phyloP scores from a whole-genome alignment of 306 rosid genomes.

The Sicyos baderoa region DNA sequence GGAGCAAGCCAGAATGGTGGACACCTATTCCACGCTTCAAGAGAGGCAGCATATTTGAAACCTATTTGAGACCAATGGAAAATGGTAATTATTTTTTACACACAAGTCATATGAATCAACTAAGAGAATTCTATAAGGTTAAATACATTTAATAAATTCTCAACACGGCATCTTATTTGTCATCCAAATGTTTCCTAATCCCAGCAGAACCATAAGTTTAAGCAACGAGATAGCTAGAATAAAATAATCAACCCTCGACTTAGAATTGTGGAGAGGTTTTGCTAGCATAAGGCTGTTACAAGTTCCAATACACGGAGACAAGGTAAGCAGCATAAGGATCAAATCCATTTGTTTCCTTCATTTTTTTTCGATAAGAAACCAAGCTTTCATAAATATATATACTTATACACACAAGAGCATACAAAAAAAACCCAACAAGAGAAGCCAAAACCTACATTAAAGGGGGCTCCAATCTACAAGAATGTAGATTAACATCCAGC shows the following conservation, averaged over 20 bases:
- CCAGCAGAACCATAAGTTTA: background rate
- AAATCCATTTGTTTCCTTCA: background rate
- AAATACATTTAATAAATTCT: background rate
- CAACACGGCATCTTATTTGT: background rate
- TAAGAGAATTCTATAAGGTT: background rate
- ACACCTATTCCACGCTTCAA: constrained; percentile 97
- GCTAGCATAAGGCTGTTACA: background rate
- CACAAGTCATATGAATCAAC: background rate
- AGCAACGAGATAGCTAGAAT: background rate
- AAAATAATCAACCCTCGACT: background rate
- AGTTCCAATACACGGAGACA: background rate
- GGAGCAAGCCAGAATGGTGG: constrained; percentile 97
- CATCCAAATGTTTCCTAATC: background rate
- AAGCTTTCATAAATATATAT: background rate
- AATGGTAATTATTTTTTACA: background rate
- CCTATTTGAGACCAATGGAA: constrained; percentile 37
- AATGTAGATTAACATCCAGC: background rate
- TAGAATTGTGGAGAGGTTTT: constrained; percentile 10
- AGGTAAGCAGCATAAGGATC: background rate
- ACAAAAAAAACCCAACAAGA: background rate
- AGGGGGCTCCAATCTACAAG: background rate
- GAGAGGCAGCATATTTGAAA: constrained; percentile 79
- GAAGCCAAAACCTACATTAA: background rate
- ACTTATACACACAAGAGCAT: too few species aligned
- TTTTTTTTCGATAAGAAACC: background rate